A percentile compares a stretch with the other conserved stretches of the same genome.
Evolutionary conservation across 768 basidiomycete genomes (phyloP).

Genomic region (Polyporus arcularius): DNA sequence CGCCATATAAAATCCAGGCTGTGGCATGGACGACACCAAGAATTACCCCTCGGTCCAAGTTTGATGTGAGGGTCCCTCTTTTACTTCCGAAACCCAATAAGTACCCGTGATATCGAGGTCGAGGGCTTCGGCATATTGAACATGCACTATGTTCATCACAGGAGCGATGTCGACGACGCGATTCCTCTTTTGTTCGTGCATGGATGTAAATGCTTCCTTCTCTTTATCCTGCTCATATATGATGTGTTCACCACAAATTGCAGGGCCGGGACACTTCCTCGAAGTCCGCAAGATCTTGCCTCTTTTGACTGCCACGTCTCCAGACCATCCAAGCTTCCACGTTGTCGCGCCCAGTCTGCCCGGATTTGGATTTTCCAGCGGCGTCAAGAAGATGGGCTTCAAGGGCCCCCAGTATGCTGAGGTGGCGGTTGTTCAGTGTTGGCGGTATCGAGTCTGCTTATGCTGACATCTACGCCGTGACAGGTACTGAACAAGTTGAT

Average conservation of each 20-base stretch:
- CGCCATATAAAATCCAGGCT: too few relatives aligned
- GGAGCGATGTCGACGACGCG: conserved; percentile 35
- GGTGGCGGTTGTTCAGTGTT: conserved; percentile 28
- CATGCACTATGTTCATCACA: conserved; percentile 57
- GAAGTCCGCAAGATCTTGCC: conserved; percentile 61
- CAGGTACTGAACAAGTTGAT: conserved; percentile 30
- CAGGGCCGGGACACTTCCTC: conserved; percentile 64
- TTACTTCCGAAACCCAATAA: too few relatives aligned
- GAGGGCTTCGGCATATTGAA: conserved; percentile 48
- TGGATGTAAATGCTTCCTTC: conserved; percentile 43
- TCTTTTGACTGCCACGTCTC: conserved; percentile 42
- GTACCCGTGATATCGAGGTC: conserved; percentile 48
- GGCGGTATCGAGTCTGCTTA: too few relatives aligned
- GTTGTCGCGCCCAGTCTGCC: conserved; percentile 62
- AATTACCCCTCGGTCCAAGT: too few relatives aligned
- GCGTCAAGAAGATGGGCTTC: conserved; percentile 55
- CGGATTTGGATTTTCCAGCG: conserved; percentile 63
- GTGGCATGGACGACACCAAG: too few relatives aligned
- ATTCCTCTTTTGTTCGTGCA: conserved; percentile 54
- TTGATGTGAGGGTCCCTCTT: too few relatives aligned
- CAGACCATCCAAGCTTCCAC: conserved; percentile 57
- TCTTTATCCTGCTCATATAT: background rate
- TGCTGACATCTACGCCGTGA: background rate
- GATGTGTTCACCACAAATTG: background rate
- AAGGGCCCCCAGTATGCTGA: conserved; percentile 51